Evolutionary conservation across 805 yeast genomes (phyloP).

Genomic region (Suhomyces prunicola): DNA sequence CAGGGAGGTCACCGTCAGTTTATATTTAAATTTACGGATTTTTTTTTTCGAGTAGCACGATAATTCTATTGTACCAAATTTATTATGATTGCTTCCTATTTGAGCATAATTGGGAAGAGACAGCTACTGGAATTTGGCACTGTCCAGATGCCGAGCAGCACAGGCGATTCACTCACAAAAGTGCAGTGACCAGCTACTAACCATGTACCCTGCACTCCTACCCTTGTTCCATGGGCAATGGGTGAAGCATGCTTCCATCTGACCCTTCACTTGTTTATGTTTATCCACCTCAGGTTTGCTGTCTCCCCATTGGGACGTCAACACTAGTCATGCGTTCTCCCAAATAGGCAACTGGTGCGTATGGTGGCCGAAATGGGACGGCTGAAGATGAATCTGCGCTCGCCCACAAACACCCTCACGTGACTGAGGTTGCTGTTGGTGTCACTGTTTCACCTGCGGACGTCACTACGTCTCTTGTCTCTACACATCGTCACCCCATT

Average conservation of each 20-base stretch:
- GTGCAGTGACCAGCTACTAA: neutral
- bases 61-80: slow-evolving; percentile 1
- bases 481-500: slow-evolving; percentile 40
- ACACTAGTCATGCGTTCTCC: slow-evolving; percentile 3
- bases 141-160: neutral
- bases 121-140: neutral
- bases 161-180: neutral
- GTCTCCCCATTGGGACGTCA: neutral
- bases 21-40: neutral
- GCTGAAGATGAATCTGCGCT: neutral
- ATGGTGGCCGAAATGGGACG: neutral
- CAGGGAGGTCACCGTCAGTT: neutral
- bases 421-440: neutral
- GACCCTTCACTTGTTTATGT: neutral
- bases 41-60: neutral
- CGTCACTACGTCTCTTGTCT: slow-evolving; percentile 6
- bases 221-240: neutral
- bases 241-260: neutral
- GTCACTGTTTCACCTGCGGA: slow-evolving; percentile 2
- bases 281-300: neutral
- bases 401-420: neutral
- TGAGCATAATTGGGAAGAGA: neutral
- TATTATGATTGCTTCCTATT: slow-evolving; percentile 5
- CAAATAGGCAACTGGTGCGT: neutral
- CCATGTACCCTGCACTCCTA: neutral